A percentile compares a stretch with the other conserved stretches of the same genome.
Evolutionary conservation across 805 yeast species (phyloP).

Genomic region (Dipodascus albidus): DNA sequence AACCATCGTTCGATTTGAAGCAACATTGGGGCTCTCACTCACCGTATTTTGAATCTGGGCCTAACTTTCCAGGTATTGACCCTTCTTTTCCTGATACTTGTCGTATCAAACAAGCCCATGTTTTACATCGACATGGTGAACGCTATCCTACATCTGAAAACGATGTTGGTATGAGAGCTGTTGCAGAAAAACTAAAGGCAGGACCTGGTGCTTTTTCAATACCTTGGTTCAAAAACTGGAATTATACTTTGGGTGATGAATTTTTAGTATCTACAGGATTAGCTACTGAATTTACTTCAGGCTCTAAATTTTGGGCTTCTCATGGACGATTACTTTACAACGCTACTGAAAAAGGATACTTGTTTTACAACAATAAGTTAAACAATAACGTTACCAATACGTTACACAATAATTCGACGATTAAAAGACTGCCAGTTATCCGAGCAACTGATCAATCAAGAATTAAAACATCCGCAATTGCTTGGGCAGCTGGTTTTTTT

Average conservation of each 20-base stretch:
- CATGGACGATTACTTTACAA: conserved; percentile 29
- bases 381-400: too few species aligned
- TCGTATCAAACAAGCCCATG: conserved; percentile 52
- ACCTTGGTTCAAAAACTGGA: conserved; percentile 27
- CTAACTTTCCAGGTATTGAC: conserved; percentile 23
- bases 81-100: conserved; percentile 32
- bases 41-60: conserved; percentile 29
- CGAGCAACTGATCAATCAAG: conserved; percentile 31
- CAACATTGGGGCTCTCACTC: conserved; percentile 29
- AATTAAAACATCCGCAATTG: conserved; percentile 29
- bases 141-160: conserved; percentile 47
- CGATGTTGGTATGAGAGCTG: conserved; percentile 27
- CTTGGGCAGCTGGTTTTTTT: conserved; percentile 35
- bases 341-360: conserved; percentile 16
- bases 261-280: conserved; percentile 28
- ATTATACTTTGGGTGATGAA: conserved; percentile 23
- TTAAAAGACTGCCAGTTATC: conserved; percentile 24
- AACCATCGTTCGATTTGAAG: neutral
- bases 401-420: too few species aligned
- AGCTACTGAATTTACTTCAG: conserved; percentile 28
- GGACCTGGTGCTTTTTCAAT: conserved; percentile 13
- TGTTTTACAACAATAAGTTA: conserved; percentile 25
- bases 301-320: conserved; percentile 30
- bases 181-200: conserved; percentile 24
- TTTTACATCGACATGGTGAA: conserved; percentile 71